Conservation (phyloP, 192 early-diverging fungal species). For the Chytriomyces sp. region DNA sequence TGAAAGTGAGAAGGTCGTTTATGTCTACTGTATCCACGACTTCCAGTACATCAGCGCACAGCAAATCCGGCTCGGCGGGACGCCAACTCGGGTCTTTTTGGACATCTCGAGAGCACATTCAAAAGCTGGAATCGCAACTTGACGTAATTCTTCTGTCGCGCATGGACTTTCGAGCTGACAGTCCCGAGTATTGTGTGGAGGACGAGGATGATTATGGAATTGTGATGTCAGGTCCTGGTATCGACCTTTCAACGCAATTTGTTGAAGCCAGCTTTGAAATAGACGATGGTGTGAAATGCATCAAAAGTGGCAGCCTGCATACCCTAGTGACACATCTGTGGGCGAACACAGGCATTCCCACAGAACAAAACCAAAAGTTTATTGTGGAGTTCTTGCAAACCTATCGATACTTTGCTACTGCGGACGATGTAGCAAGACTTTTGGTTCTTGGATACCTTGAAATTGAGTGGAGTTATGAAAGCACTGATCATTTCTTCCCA, state of each 20-base stretch:
- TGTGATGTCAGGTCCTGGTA: neutral
- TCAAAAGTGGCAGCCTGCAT: slow-evolving; percentile 25
- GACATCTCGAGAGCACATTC: neutral
- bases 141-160: neutral
- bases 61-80: neutral
- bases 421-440: slow-evolving; percentile 66
- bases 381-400: slow-evolving; percentile 65
- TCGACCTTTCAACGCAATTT: neutral
- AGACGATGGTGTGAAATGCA: slow-evolving; percentile 9
- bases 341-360: slow-evolving; percentile 22
- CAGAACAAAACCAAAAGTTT: slow-evolving; percentile 59
- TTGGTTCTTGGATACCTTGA: slow-evolving; percentile 65
- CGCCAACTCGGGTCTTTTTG: slow-evolving; percentile 8
- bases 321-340: slow-evolving; percentile 37
- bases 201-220: neutral
- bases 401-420: slow-evolving; percentile 68
- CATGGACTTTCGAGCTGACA: slow-evolving; percentile 4
- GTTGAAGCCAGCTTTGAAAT: slow-evolving; percentile 5
- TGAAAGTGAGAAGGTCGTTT: neutral
- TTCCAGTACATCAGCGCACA: neutral
- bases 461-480: slow-evolving; percentile 23
- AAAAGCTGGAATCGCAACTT: neutral
- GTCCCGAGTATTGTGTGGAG: neutral
- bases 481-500: neutral
- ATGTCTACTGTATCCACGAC: neutral